Evolutionary conservation across 768 basidiomycete species (phyloP), one percentile per base, ranked within the genome.

Genomic region (Mycena sanguinolenta): DNA sequence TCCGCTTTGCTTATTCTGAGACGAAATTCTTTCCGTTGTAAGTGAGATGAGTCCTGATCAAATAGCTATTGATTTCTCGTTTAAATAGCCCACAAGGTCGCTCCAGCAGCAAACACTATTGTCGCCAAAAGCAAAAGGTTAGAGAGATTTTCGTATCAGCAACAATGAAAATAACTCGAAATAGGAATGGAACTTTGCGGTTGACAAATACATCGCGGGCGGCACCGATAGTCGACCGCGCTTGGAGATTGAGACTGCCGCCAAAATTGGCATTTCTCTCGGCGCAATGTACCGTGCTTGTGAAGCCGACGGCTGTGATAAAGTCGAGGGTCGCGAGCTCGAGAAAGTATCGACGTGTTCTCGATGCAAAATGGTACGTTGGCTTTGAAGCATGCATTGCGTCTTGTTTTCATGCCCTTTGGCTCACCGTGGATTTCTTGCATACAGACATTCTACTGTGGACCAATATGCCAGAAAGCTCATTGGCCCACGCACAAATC

Each of bases 291-390:
- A 73, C 66, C 73, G 70, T 17, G 30, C 58, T 8, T 79, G 77
- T 63, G 77, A 75, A 53, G 74, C 67, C 19, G 42, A 62, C 8
- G 65, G 63, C 27, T 79, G 78, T 42, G 30, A 49, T 38, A 59
- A 64, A 25, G 54, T 69, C 3, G 77, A 77, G 61, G 71, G 69
- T 10, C 46, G 62, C 0, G 75, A 71, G 55, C 58, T 65, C 10
- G 70, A 61, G 42, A 74, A 71, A 54, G 13, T 75, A 17, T 69
- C 68, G 23, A 59, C 64, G 10, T 78, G 77, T 58, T 62, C 67
- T 23, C 59, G 68, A 10, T 75, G 74, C 77, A 80, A 72, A 78
- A 78, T 71, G 63, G 76, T 77, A 66, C 3, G 73, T 53, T 21
- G 28, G 17, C 0, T n/a, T n/a, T n/a, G n/a, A n/a, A n/a, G n/a